Evolutionary conservation across 2,329 filamentous ascomycete species (phyloP).

Genomic region (Curvularia verruculosa): DNA sequence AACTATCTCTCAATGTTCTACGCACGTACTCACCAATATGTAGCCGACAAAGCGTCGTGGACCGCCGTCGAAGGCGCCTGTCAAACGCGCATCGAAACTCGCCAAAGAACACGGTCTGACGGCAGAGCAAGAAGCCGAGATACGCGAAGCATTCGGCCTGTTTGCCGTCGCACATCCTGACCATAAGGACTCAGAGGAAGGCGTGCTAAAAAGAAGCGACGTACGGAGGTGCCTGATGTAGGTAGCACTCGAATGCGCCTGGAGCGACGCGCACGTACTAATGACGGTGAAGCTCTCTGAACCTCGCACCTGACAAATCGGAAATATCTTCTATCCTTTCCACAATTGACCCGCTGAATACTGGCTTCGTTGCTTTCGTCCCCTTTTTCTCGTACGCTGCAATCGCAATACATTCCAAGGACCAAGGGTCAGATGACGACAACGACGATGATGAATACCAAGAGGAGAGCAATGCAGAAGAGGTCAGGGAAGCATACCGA

Average conservation of each 20-base stretch:
- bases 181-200: constrained; percentile 69
- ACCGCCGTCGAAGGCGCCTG: constrained; percentile 25
- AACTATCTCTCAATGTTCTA: neutral
- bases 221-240: constrained; percentile 61
- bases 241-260: constrained; percentile 5
- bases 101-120: constrained; percentile 90
- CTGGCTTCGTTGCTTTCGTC: constrained; percentile 78
- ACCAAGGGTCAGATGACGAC: constrained; percentile 47
- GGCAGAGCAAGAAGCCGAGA: constrained; percentile 84
- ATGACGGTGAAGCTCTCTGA: constrained; percentile 69
- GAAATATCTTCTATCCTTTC: constrained; percentile 80
- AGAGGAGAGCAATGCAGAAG: constrained; percentile 56
- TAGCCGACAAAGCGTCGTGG: constrained; percentile 43
- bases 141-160: constrained; percentile 85
- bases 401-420: constrained; percentile 71
- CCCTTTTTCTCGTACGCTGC: constrained; percentile 88
- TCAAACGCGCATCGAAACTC: constrained; percentile 76
- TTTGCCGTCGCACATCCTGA: constrained; percentile 65
- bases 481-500: constrained; percentile 81
- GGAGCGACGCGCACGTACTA: constrained; percentile 6
- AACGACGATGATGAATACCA: constrained; percentile 46
- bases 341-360: constrained; percentile 80
- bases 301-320: constrained; percentile 67
- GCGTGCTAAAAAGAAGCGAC: constrained; percentile 52
- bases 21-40: constrained; percentile 1